phyloP scores from a whole-genome alignment of 139 green algal species.

The Diplosphaera chodatii region DNA sequence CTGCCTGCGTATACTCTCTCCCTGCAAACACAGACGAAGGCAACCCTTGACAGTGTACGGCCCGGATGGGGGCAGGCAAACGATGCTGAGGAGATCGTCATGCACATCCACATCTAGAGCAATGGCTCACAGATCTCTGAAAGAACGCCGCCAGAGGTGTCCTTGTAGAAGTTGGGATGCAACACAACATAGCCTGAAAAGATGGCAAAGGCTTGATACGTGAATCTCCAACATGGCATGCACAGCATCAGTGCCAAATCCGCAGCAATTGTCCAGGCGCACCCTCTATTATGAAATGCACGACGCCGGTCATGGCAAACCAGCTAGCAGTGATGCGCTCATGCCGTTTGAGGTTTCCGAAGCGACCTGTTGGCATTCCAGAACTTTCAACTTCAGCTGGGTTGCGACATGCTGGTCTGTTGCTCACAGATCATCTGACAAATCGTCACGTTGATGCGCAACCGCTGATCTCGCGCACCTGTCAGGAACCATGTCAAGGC shows the following conservation, averaged over 20 bases:
- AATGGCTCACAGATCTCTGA: conserved; percentile 64
- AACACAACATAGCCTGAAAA: conserved; percentile 53
- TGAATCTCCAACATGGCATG: background rate
- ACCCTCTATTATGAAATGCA: conserved; percentile 83
- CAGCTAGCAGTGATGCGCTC: conserved; percentile 55
- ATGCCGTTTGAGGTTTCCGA: conserved; percentile 28
- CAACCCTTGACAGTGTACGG: too few species aligned
- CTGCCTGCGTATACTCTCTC: conserved; percentile 89
- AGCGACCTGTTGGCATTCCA: conserved; percentile 29
- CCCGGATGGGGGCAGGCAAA: too few species aligned
- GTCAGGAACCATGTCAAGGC: conserved; percentile 30
- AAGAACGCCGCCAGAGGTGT: conserved; percentile 58
- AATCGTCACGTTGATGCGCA: background rate
- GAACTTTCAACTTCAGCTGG: too few species aligned
- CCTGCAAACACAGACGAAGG: too few species aligned
- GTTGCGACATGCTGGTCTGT: background rate
- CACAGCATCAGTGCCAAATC: background rate
- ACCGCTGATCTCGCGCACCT: conserved; percentile 21
- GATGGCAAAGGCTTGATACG: background rate
- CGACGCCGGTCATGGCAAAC: conserved; percentile 63
- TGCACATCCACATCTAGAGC: too few species aligned
- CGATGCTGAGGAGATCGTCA: too few species aligned
- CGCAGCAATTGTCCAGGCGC: background rate
- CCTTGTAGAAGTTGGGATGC: conserved; percentile 63
- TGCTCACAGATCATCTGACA: background rate